Evolutionary conservation across 1,284 basidiomycete species (phyloP).

Genomic region (Naganishia sp.): DNA sequence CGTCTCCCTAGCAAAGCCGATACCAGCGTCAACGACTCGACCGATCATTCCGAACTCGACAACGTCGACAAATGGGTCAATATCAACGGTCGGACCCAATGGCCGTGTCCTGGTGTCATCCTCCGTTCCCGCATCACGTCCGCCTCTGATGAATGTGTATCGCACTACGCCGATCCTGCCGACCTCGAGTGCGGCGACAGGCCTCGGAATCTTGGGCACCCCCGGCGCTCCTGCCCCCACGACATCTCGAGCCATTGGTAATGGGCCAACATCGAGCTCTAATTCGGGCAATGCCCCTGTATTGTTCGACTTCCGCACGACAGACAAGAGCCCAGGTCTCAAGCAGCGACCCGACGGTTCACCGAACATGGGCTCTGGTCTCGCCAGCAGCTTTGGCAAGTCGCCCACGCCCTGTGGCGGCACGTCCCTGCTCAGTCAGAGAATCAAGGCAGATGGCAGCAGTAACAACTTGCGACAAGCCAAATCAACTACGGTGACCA

Average conservation of each 20-base stretch:
- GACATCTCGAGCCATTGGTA: constrained; percentile 9
- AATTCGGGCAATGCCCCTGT: constrained; percentile 25
- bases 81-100: constrained; percentile 9
- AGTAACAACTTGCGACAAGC: neutral
- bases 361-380: constrained; percentile 1
- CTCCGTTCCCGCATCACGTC: constrained; percentile 28
- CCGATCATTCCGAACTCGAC: constrained; percentile 27
- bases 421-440: constrained; percentile 30
- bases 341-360: constrained; percentile 10
- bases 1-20: constrained; percentile 1
- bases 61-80: constrained; percentile 18
- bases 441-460: constrained; percentile 19
- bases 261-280: neutral
- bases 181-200: constrained; percentile 12
- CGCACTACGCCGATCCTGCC: constrained; percentile 29
- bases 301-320: constrained; percentile 34
- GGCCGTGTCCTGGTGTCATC: constrained; percentile 21
- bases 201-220: neutral
- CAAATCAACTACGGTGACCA: constrained; percentile 18
- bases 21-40: constrained; percentile 9
- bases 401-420: constrained; percentile 19
- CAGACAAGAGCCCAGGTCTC: constrained; percentile 25
- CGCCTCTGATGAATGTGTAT: constrained; percentile 26
- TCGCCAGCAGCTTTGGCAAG: constrained; percentile 15
- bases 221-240: constrained; percentile 2